Conservation (phyloP, 129 eudicot genomes). For the Centrapalus pauciflorus region DNA sequence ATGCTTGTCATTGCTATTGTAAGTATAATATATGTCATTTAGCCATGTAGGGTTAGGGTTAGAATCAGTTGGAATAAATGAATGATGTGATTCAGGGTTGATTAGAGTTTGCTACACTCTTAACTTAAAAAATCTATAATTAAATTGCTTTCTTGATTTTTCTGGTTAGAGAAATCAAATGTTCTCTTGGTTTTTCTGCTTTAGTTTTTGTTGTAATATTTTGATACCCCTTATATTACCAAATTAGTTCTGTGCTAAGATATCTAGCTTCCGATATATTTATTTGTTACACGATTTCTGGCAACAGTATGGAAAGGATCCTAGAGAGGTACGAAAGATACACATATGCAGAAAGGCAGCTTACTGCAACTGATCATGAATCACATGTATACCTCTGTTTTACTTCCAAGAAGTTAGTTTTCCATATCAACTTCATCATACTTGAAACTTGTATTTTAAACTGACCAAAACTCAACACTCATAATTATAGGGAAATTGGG, state of each 20-base stretch:
- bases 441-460: not conserved
- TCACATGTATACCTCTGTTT: constrained; percentile 35
- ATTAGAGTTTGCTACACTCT: no score
- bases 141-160: no score
- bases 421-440: not conserved
- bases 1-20: no score
- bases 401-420: not conserved
- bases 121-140: no score
- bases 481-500: constrained; percentile 57
- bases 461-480: not conserved
- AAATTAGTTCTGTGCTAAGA: not conserved
- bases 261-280: not conserved
- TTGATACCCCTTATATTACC: not conserved
- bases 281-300: constrained; percentile 7
- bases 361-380: constrained; percentile 39
- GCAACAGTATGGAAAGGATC: constrained; percentile 76
- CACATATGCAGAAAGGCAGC: constrained; percentile 63
- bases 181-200: not conserved
- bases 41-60: no score
- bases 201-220: not conserved
- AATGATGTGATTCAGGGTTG: no score
- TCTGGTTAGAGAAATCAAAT: not conserved
- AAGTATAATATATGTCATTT: no score
- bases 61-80: no score
- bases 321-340: constrained; percentile 79